Evolutionary conservation across 176 grass and related monocot genomes (phyloP).

Genomic region (Musa acuminata): DNA sequence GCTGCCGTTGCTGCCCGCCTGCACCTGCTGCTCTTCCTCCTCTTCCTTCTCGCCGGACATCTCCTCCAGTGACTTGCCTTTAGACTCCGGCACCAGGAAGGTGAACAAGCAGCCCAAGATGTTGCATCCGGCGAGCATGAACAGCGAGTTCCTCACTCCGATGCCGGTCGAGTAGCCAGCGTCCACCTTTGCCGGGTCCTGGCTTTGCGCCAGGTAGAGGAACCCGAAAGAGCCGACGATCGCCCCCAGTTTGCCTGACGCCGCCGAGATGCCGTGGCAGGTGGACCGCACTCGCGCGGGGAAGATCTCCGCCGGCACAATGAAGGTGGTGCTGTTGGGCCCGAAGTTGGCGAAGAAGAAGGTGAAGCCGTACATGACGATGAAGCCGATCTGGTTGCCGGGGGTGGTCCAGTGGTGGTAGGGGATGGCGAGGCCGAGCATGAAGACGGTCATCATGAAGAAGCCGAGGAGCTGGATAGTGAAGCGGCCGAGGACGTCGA

Average conservation of each 20-base stretch:
- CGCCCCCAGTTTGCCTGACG: not conserved
- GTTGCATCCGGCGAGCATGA: too few relatives aligned
- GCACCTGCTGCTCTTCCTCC: too few relatives aligned
- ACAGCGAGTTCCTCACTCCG: too few relatives aligned
- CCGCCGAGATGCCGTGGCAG: conserved; percentile 37
- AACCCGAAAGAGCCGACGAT: too few relatives aligned
- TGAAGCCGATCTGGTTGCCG: conserved; percentile 26
- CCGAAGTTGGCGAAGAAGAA: conserved; percentile 33
- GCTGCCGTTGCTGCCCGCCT: too few relatives aligned
- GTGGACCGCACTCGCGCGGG: conserved; percentile 25
- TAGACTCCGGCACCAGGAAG: too few relatives aligned
- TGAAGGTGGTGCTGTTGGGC: conserved; percentile 42
- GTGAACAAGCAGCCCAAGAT: too few relatives aligned
- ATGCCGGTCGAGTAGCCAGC: too few relatives aligned
- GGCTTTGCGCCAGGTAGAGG: too few relatives aligned
- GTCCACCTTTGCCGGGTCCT: too few relatives aligned
- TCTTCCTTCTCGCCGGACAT: too few relatives aligned
- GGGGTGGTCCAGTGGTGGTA: conserved; percentile 26
- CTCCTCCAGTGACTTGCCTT: too few relatives aligned
- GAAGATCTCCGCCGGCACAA: conserved; percentile 42
- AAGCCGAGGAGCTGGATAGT: conserved; percentile 33
- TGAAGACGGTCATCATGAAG: conserved; percentile 40
- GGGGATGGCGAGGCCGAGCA: conserved; percentile 23
- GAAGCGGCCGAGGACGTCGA: conserved; percentile 31
- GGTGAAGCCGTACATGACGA: conserved; percentile 26